These are phyloP conservation scores for Dysphania ambrosioides DNA, from an alignment of 148 eudicot genomes.

Conservation along the genomic window DNA sequence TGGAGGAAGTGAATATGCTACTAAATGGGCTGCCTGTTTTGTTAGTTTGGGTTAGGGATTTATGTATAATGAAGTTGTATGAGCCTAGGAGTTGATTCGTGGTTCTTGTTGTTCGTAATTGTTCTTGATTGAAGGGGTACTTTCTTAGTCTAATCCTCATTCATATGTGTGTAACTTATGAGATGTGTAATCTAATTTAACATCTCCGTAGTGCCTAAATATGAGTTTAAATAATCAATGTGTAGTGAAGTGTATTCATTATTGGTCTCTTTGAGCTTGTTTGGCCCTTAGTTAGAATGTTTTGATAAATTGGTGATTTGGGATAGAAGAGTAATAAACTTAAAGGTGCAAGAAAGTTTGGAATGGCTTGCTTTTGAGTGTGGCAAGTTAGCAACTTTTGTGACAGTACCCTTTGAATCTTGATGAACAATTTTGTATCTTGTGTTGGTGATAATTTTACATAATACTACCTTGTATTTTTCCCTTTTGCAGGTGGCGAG, in stretches of 20 bases:
- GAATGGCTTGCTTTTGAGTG: not conserved
- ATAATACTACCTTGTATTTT: not conserved
- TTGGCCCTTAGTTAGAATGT: too few relatives aligned
- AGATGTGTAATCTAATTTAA: not conserved
- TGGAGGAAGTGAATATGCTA: too few relatives aligned
- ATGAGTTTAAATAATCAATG: not conserved
- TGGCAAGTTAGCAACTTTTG: not conserved
- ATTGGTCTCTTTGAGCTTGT: not conserved
- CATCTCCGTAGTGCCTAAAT: not conserved
- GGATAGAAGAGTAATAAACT: not conserved
- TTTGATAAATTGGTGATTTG: not conserved
- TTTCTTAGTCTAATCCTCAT: not conserved
- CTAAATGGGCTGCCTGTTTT: not conserved
- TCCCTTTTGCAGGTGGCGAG: not conserved
- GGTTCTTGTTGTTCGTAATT: not conserved
- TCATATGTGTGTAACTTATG: not conserved
- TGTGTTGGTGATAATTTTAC: not conserved
- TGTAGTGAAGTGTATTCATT: not conserved
- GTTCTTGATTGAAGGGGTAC: not conserved
- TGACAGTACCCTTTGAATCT: not conserved
- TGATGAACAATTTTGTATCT: not conserved
- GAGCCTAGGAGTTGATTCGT: not conserved
- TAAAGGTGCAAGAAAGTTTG: not conserved
- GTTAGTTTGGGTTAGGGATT: not conserved
- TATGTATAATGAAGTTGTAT: not conserved